Conservation (phyloP, 805 yeast genomes). For the Candida krabiensis region DNA sequence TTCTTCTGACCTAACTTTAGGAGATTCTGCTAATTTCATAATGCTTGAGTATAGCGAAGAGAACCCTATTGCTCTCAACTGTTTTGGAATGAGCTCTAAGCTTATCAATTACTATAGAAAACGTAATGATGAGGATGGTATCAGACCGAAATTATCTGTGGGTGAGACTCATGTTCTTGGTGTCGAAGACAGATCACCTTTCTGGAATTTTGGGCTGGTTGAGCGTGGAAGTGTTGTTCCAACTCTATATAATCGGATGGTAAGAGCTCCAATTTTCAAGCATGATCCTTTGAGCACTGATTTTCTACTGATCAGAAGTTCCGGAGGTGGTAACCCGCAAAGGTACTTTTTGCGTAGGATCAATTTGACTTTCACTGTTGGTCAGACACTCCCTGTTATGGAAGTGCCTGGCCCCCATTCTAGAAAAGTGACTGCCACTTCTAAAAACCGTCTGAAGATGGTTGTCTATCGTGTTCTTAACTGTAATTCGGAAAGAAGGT, state of each 20-base stretch:
- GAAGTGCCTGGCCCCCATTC: slow-evolving; percentile 98
- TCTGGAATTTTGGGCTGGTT: slow-evolving; percentile 98
- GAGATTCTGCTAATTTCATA: slow-evolving; percentile 78
- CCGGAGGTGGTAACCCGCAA: slow-evolving; percentile 72
- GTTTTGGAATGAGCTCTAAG: slow-evolving; percentile 95
- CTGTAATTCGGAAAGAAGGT: slow-evolving; percentile 66
- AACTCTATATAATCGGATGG: slow-evolving; percentile 85
- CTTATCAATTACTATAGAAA: slow-evolving; percentile 91
- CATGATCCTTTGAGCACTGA: slow-evolving; percentile 82
- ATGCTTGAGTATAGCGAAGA: slow-evolving; percentile 91
- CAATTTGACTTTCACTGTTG: slow-evolving; percentile 78
- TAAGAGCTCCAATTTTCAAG: slow-evolving; percentile 88
- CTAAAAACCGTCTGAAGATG: slow-evolving; percentile 90
- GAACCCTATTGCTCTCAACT: slow-evolving; percentile 75
- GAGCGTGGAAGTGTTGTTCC: slow-evolving; percentile 94
- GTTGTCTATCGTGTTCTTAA: slow-evolving; percentile 86
- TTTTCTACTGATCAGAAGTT: slow-evolving; percentile 74
- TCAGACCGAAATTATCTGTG: slow-evolving; percentile 81
- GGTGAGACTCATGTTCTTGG: slow-evolving; percentile 97
- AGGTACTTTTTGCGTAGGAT: slow-evolving; percentile 68
- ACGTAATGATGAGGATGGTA: slow-evolving; percentile 71
- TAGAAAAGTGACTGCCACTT: slow-evolving; percentile 89
- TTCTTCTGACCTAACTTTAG: slow-evolving; percentile 74
- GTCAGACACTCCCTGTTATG: slow-evolving; percentile 89
- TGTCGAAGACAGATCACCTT: slow-evolving; percentile 94